Percentiles rank a stretch among this genome's conserved stretches.
Evolutionary conservation across 257 asterid species (phyloP).

Genomic region (Phtheirospermum japonicum): DNA sequence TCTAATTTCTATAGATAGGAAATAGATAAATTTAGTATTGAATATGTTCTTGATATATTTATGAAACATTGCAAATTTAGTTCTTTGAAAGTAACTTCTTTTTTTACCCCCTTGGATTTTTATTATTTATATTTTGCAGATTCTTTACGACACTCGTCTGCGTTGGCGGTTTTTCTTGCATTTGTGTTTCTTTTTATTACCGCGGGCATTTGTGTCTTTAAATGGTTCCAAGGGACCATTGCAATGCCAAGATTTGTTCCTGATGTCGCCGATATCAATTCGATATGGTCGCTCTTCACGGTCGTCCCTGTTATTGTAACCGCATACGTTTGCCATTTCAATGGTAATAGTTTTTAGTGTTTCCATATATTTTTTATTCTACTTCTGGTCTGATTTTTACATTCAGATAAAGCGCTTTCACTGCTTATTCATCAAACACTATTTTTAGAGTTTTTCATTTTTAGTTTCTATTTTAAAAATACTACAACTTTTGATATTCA

Average conservation of each 20-base stretch:
- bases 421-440: too few relatives aligned
- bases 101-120: background rate
- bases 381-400: too few relatives aligned
- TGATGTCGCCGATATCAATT: slow-evolving; percentile 35
- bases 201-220: slow-evolving; percentile 33
- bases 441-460: too few relatives aligned
- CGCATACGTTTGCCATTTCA: slow-evolving; percentile 60
- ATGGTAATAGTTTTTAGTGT: too few relatives aligned
- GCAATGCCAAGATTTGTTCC: slow-evolving; percentile 46
- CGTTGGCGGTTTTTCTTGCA: slow-evolving; percentile 51
- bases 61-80: background rate
- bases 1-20: background rate
- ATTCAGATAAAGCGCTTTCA: too few relatives aligned
- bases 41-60: background rate
- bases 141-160: slow-evolving; percentile 55
- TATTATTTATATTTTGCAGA: slow-evolving; percentile 32
- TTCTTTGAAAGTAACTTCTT: background rate
- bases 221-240: slow-evolving; percentile 40
- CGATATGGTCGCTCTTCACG: slow-evolving; percentile 57
- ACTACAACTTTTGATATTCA: too few relatives aligned
- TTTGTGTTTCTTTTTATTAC: slow-evolving; percentile 47
- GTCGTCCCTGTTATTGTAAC: slow-evolving; percentile 64
- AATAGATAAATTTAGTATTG: background rate
- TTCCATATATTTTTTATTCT: too few relatives aligned
- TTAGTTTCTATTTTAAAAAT: too few relatives aligned